Evolutionary conservation across 768 basidiomycete species (phyloP).

Genomic region (Tricholoma sp.): DNA sequence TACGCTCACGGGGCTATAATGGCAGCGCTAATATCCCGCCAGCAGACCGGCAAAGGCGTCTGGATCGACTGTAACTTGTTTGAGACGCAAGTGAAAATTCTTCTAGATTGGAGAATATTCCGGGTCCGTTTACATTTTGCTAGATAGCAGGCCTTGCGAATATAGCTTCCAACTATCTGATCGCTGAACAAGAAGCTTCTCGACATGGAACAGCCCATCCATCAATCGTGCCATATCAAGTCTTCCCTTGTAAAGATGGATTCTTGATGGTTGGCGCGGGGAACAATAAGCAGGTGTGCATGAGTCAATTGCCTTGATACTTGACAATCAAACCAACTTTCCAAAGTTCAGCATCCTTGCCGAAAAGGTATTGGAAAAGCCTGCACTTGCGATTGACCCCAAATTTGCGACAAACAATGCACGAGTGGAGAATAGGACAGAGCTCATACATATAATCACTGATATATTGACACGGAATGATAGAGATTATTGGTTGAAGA

Average conservation of each 20-base stretch:
- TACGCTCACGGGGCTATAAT: constrained; percentile 93
- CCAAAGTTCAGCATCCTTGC: constrained; percentile 66
- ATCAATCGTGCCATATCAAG: constrained; percentile 91
- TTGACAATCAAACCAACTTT: not conserved
- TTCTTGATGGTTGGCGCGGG: constrained; percentile 94
- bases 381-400: constrained; percentile 53
- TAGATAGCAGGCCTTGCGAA: constrained; percentile 90
- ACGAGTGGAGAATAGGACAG: constrained; percentile 71
- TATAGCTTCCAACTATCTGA: constrained; percentile 90
- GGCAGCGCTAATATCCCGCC: constrained; percentile 79
- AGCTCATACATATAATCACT: constrained; percentile 65
- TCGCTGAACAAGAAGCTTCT: constrained; percentile 75
- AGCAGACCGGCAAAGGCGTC: constrained; percentile 80
- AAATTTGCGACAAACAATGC: constrained; percentile 70
- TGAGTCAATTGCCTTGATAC: not conserved
- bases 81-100: constrained; percentile 68
- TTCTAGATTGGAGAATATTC: not conserved
- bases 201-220: constrained; percentile 93
- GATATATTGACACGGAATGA: constrained; percentile 49
- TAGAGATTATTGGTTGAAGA: constrained; percentile 70
- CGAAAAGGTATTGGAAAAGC: constrained; percentile 54
- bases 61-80: constrained; percentile 94
- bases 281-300: constrained; percentile 73
- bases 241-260: constrained; percentile 81
- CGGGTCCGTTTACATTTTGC: not conserved